Evolutionary conservation across 495 filamentous ascomycete species (phyloP), one percentile per base, ranked within the genome.

Genomic region (Beverwykella pulmonaria): DNA sequence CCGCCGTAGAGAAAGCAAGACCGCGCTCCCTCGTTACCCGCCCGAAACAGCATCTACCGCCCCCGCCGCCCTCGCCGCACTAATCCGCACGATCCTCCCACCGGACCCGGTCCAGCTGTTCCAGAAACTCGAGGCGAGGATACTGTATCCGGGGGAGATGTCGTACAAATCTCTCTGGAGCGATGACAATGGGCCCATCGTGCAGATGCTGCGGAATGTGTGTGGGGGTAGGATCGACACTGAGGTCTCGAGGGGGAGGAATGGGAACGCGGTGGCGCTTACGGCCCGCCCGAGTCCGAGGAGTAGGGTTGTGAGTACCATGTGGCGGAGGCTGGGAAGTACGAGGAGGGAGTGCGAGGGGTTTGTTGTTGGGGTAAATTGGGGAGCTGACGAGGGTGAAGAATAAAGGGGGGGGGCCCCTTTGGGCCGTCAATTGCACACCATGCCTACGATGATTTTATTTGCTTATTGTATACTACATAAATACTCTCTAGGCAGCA

Each of bases 121-220:
- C 47, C 39, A 47, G 49, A 67, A 70, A 26, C 48, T 76, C 36
- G 68, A 74, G 52, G 30, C 73, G 20, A 53, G 74, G 4, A 64
- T 72, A 23, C 72, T 63, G 62, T 76, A 73, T 47, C 68, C 74
- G 0, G 72, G 63, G 12, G 64, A 61, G 15, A 44, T 59, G 53
- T 61, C 63, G 29, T 74, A 75, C 53, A 59, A 55, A 52, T 59
- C 36, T 14, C 68, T 76, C 15, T 76, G 74, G 74, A 61, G 59
- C 25, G 71, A 73, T 64, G 68, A 73, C 20, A 17, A 57, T 20
- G 60, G 54, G 9, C 73, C 74, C 7, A 63, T 65, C 29, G 53
- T 65, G 9, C 54, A 73, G 23, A 68, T 71, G 1, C 53, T 76
- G 53, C 62, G 61, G 47, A 73, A 71, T 49, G 66, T 68, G 22